Base-by-base conservation (phyloP, 768 basidiomycete species). In the Suillus weaverae region DNA sequence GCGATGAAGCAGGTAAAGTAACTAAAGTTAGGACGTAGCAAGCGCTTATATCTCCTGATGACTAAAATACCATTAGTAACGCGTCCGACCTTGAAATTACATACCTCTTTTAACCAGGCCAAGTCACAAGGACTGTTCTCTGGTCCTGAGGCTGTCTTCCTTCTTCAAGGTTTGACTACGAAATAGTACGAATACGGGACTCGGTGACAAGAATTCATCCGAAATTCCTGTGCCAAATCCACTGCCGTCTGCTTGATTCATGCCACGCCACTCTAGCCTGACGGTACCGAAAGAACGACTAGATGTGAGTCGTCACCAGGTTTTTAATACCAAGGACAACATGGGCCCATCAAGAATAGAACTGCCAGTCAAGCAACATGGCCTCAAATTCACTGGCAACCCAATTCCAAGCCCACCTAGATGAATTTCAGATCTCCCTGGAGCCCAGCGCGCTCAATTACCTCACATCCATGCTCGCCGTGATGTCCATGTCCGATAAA, bases 391-490 rank as follows among this genome's bases (percentile, higher is more conserved):
- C 63, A 38, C 64, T 63, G 14, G 20, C 62, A 22, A 44, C 39
- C 22, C 62, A 46, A 5, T 66, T 66, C 48, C 33, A 57, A 36
- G 46, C 57, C 10, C 64, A 64, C 13, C 57, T 66, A 39, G 18
- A 57, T 5, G 46, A 66, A 5, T 66, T 65, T 26, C 46, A 55
- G 38, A 66, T 66, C 46, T 60, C 48, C 22, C 57, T 66, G 4
- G 66, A 66, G 35, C 55, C 48, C 48, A 64, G 55, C 14, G 66
- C 66, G 18, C 63, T 66, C 7, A 66, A 66, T 35, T 64, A 66
- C 46, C 63, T 66, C 51, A 60, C 50, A 26, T 64, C 63, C 30
- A 64, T 65, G 66, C 63, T 66, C 38, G 57, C 44, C 6, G 62
- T 60, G 10, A 59, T 66, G 56, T 66, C 65, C 33, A 64, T 51